Conservation (phyloP, 306 rosid genomes). For the Malus sieversii region DNA sequence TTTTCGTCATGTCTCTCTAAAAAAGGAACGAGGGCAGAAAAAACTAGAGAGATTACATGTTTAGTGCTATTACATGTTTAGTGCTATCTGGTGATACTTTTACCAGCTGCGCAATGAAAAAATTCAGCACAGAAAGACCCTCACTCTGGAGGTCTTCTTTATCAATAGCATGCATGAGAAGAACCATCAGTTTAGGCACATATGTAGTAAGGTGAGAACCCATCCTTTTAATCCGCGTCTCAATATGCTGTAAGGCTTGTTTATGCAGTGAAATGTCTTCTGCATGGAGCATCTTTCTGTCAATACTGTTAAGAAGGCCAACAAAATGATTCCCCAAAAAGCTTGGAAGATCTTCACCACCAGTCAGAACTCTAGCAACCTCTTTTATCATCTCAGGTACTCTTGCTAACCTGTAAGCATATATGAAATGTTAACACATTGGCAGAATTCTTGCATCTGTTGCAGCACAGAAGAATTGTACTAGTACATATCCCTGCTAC, state of each 20-base stretch:
- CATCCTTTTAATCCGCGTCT: slow-evolving; percentile 89
- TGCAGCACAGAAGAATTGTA: not conserved
- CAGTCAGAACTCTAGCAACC: slow-evolving; percentile 78
- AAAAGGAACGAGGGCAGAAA: slow-evolving; percentile 92
- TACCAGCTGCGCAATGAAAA: slow-evolving; percentile 68
- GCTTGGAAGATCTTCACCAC: slow-evolving; percentile 80
- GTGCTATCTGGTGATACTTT: slow-evolving; percentile 75
- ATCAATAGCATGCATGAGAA: slow-evolving; percentile 80
- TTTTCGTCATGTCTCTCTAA: slow-evolving; percentile 70
- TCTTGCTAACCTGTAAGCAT: slow-evolving; percentile 65
- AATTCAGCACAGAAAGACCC: slow-evolving; percentile 76
- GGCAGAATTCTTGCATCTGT: not conserved
- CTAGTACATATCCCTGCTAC: not conserved
- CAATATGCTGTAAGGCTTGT: slow-evolving; percentile 83
- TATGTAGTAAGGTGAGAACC: slow-evolving; percentile 79
- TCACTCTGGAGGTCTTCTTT: slow-evolving; percentile 67
- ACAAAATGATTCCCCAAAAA: slow-evolving; percentile 89
- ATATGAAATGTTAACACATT: slow-evolving; percentile 17
- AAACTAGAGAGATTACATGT: slow-evolving; percentile 81
- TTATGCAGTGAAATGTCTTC: slow-evolving; percentile 60
- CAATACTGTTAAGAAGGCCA: slow-evolving; percentile 75
- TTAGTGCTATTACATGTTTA: slow-evolving; percentile 82
- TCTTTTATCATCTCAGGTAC: slow-evolving; percentile 78
- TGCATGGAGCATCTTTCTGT: slow-evolving; percentile 92
- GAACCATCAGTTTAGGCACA: slow-evolving; percentile 90